Conservation (phyloP, 2,329 filamentous ascomycete species). For the Phialophora macrospora region DNA sequence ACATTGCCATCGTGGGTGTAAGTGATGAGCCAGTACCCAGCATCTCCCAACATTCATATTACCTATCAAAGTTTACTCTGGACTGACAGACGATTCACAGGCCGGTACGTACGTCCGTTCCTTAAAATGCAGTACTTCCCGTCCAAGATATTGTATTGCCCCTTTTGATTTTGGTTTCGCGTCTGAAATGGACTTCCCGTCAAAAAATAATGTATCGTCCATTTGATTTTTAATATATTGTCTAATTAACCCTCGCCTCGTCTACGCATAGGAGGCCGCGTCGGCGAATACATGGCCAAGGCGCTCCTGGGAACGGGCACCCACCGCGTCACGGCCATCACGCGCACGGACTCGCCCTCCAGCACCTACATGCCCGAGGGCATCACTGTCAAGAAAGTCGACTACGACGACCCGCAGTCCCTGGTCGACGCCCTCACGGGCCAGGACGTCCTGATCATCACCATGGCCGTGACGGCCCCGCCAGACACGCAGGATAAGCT, state of each 20-base stretch:
- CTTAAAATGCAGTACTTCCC: not conserved
- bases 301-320: slow-evolving; percentile 55
- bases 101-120: not conserved
- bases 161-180: slow-evolving; percentile 34
- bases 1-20: slow-evolving; percentile 50
- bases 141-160: slow-evolving; percentile 15
- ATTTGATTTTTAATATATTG: no score
- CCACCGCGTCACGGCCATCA: slow-evolving; percentile 60
- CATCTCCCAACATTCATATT: no score
- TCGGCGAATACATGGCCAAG: slow-evolving; percentile 46
- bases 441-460: slow-evolving; percentile 65
- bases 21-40: slow-evolving; percentile 33
- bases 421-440: slow-evolving; percentile 58
- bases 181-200: no score
- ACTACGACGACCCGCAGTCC: slow-evolving; percentile 56
- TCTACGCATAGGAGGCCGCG: slow-evolving; percentile 54
- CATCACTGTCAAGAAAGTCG: slow-evolving; percentile 41
- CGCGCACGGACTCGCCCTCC: slow-evolving; percentile 52
- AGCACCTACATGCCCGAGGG: slow-evolving; percentile 51
- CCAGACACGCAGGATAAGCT: slow-evolving; percentile 56
- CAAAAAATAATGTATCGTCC: no score
- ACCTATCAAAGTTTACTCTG: slow-evolving; percentile 29
- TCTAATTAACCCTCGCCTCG: not conserved
- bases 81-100: slow-evolving; percentile 34
- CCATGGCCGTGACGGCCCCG: slow-evolving; percentile 54